phyloP scores from a whole-genome alignment of 2,329 filamentous ascomycete species.

The Stachybotrys elegans region DNA sequence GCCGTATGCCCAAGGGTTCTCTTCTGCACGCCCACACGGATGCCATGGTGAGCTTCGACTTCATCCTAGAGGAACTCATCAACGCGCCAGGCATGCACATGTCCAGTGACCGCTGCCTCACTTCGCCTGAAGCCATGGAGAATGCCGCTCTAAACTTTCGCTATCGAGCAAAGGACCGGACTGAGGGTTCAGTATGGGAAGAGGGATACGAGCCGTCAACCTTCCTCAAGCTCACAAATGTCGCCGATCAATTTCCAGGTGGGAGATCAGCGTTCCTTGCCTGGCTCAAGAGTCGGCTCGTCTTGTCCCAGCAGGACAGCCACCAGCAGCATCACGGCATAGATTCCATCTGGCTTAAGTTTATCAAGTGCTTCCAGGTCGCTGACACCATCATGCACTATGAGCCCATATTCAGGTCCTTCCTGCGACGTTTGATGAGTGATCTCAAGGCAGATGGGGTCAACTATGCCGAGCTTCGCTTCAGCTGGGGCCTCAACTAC shows the following conservation, averaged over 20 bases:
- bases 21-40: constrained; percentile 85
- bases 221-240: constrained; percentile 53
- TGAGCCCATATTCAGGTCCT: constrained; percentile 80
- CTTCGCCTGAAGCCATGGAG: constrained; percentile 45
- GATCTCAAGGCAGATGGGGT: constrained; percentile 77
- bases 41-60: constrained; percentile 86
- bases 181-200: constrained; percentile 58
- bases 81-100: constrained; percentile 71
- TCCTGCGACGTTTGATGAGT: constrained; percentile 65
- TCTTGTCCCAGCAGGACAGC: constrained; percentile 66
- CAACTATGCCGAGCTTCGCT: constrained; percentile 74
- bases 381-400: constrained; percentile 76
- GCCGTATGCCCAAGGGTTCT: constrained; percentile 82
- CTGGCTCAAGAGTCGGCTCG: constrained; percentile 72
- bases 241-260: constrained; percentile 71
- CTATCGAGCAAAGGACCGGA: constrained; percentile 43
- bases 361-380: constrained; percentile 68
- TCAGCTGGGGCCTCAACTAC: constrained; percentile 69
- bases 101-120: constrained; percentile 52
- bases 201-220: constrained; percentile 54
- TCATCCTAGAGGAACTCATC: constrained; percentile 68
- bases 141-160: constrained; percentile 57
- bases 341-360: constrained; percentile 81
- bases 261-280: constrained; percentile 66
- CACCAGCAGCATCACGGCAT: constrained; percentile 77